Evolutionary conservation across 148 eudicot genomes (phyloP).

Genomic region (Rhododendron molle): DNA sequence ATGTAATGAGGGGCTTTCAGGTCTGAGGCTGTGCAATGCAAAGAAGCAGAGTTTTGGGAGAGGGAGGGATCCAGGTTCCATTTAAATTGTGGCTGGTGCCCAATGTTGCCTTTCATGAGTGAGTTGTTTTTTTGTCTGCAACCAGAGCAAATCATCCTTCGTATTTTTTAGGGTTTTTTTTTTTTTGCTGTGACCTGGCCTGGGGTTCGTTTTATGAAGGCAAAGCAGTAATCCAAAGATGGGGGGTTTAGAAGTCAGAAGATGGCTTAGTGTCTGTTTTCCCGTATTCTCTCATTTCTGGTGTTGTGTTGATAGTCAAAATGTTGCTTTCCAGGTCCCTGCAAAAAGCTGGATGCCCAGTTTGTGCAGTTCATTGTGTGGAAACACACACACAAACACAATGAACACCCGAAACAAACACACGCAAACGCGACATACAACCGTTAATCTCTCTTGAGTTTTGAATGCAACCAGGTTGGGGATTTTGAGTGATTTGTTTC

Average conservation of each 20-base stretch:
- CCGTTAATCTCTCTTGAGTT: neutral
- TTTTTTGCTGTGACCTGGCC: neutral
- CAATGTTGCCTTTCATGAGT: neutral
- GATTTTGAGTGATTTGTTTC: neutral
- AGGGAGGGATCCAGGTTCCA: neutral
- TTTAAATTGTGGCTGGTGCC: neutral
- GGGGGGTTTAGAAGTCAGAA: neutral
- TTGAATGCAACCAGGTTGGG: neutral
- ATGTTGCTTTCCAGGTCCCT: neutral
- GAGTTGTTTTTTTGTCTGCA: neutral
- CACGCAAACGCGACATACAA: neutral
- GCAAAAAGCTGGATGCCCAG: neutral
- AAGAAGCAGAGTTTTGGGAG: neutral
- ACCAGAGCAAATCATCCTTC: neutral
- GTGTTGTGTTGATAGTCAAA: neutral
- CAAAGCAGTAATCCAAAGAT: neutral
- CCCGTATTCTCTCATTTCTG: neutral
- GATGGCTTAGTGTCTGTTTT: neutral
- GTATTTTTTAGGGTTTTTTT: neutral
- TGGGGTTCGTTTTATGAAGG: neutral
- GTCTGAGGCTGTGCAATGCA: neutral
- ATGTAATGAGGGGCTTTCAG: neutral
- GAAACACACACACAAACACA: too few relatives aligned
- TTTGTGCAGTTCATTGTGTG: neutral
- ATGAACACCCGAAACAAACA: too few relatives aligned